Conservation (phyloP, 2,329 filamentous ascomycete genomes). For the Pseudofabraea citricarpa region DNA sequence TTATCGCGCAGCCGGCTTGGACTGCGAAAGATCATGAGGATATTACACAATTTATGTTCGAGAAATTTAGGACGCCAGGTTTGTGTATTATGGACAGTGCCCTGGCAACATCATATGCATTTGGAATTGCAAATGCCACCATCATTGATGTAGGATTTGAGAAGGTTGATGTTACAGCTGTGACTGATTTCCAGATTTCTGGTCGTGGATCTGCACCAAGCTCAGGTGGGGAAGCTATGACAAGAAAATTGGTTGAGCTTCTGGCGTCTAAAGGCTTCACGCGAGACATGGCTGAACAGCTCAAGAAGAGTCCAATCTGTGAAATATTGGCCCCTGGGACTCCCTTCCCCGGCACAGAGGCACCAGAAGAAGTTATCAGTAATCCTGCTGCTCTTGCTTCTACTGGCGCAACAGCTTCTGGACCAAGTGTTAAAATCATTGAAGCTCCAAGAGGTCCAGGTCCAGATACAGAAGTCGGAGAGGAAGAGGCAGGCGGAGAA, state of each 20-base stretch:
- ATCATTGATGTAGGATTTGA: conserved; percentile 87
- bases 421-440: conserved; percentile 26
- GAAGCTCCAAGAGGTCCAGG: conserved; percentile 20
- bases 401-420: conserved; percentile 27
- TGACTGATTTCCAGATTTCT: conserved; percentile 75
- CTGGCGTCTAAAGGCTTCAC: conserved; percentile 56
- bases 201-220: conserved; percentile 54
- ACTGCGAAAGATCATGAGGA: conserved; percentile 80
- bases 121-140: conserved; percentile 70
- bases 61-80: conserved; percentile 92
- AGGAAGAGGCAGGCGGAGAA: conserved; percentile 32
- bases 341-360: conserved; percentile 39
- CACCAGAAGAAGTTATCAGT: conserved; percentile 33
- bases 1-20: conserved; percentile 89
- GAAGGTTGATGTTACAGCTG: conserved; percentile 89
- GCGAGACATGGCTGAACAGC: conserved; percentile 64
- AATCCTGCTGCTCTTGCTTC: conserved; percentile 28
- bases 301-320: conserved; percentile 63
- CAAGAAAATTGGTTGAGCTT: conserved; percentile 63
- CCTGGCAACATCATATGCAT: conserved; percentile 79
- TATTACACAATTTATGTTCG: conserved; percentile 91
- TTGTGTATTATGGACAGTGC: conserved; percentile 89
- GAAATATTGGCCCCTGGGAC: conserved; percentile 58
- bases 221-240: conserved; percentile 87
- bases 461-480: conserved; percentile 17